phyloP scores from a whole-genome alignment of 2,329 filamentous ascomycete genomes.

The Dryadomyces quercus-mongolicae region DNA sequence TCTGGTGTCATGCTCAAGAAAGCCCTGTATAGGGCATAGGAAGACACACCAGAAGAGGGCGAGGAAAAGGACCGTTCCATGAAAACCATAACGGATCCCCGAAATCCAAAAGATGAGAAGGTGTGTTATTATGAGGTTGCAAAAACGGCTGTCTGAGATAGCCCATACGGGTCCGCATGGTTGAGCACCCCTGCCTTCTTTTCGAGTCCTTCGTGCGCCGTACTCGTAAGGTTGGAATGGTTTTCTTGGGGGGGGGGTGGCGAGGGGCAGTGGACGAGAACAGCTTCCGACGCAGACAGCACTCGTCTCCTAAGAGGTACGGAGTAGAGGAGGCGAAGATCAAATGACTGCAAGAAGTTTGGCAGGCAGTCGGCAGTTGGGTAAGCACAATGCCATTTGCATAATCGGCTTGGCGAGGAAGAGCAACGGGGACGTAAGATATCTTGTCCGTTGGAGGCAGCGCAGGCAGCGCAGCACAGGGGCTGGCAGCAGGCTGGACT shows the following conservation, averaged over 20 bases:
- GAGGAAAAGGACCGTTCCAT: slow-evolving; percentile 53
- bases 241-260: too few species aligned
- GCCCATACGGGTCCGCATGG: not conserved
- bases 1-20: too few species aligned
- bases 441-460: not conserved
- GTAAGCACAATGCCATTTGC: not conserved
- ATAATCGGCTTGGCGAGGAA: too few species aligned
- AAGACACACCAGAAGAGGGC: slow-evolving; percentile 20
- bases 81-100: slow-evolving; percentile 39
- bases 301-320: too few species aligned
- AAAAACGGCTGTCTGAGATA: not conserved
- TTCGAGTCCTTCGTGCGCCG: too few species aligned
- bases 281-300: too few species aligned
- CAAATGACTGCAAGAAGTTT: not conserved
- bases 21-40: slow-evolving; percentile 8
- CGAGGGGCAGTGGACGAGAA: too few species aligned
- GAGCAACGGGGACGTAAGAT: too few species aligned
- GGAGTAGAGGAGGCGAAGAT: too few species aligned
- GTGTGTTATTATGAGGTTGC: not conserved
- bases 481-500: not conserved
- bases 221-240: too few species aligned
- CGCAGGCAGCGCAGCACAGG: not conserved
- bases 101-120: slow-evolving; percentile 25
- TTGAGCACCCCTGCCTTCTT: not conserved
- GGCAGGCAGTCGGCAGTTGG: not conserved